Percentiles rank a stretch among this genome's conserved stretches.
Conservation (phyloP, 768 basidiomycete genomes). For the Tephrocybe sp. region DNA sequence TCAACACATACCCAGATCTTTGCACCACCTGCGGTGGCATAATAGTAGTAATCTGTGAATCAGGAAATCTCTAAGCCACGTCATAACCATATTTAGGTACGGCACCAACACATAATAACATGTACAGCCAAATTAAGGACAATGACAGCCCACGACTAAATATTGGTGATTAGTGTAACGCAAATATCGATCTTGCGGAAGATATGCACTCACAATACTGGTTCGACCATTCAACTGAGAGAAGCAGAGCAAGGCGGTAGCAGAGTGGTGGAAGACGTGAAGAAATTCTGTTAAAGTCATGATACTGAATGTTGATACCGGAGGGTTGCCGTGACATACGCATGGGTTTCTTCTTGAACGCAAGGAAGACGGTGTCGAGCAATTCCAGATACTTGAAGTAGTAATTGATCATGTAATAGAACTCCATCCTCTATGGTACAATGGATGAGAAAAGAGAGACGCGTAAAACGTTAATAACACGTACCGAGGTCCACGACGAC, state of each 20-base stretch:
- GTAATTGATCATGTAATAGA: constrained; percentile 99
- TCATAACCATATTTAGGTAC: background rate
- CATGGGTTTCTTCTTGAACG: constrained; percentile 96
- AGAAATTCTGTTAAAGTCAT: constrained; percentile 68
- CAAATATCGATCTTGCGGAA: background rate
- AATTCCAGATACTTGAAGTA: constrained; percentile 98
- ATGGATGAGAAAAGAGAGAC: constrained; percentile 1
- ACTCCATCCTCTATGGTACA: constrained; percentile 75
- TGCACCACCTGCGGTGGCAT: constrained; percentile 94
- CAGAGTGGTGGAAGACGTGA: constrained; percentile 99
- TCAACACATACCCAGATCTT: constrained; percentile 80
- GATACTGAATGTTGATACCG: too few species aligned
- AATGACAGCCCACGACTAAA: constrained; percentile 95
- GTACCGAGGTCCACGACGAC: constrained; percentile 82
- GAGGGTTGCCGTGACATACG: constrained; percentile 49
- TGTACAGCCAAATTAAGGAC: constrained; percentile 88
- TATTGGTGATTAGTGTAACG: constrained; percentile 8
- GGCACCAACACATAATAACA: constrained; percentile 90
- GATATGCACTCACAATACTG: constrained; percentile 67
- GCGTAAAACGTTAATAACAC: constrained; percentile 28
- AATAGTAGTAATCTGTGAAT: constrained; percentile 93
- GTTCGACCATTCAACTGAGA: constrained; percentile 93
- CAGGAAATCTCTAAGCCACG: constrained; percentile 1
- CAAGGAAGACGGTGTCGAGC: constrained; percentile 94
- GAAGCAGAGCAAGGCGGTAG: constrained; percentile 93